A percentile compares a stretch with the other conserved stretches of the same genome.
phyloP scores from a whole-genome alignment of 371 early-diverging fungal species.

The Haplosporangium sp. region DNA sequence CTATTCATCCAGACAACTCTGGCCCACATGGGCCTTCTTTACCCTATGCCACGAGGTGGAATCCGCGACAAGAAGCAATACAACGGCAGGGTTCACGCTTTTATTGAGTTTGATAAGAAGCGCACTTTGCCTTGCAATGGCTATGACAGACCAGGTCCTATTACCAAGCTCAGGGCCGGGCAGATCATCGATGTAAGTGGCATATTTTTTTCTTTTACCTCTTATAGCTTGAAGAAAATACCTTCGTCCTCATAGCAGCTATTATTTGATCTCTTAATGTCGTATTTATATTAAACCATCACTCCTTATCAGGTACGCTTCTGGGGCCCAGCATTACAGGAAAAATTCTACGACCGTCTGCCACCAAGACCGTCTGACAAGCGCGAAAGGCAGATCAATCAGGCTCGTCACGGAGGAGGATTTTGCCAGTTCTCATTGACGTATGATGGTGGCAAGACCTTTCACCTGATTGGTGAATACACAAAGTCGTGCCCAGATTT shows the following conservation, averaged over 20 bases:
- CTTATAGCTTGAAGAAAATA: too few relatives aligned
- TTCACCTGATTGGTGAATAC: slow-evolving; percentile 63
- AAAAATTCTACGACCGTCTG: not conserved
- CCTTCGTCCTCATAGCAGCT: not conserved
- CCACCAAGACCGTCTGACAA: slow-evolving; percentile 4
- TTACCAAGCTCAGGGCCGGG: slow-evolving; percentile 36
- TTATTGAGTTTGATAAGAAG: slow-evolving; percentile 13
- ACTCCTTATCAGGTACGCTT: slow-evolving; percentile 32
- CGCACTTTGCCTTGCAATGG: slow-evolving; percentile 37
- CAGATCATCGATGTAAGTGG: slow-evolving; percentile 29
- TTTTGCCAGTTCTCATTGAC: slow-evolving; percentile 75
- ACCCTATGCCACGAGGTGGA: slow-evolving; percentile 32
- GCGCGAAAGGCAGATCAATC: slow-evolving; percentile 6
- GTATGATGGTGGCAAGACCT: slow-evolving; percentile 69
- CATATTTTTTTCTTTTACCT: not conserved
- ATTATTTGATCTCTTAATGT: not conserved
- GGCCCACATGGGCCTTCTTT: slow-evolving; percentile 36
- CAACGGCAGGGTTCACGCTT: slow-evolving; percentile 30
- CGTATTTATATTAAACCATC: not conserved
- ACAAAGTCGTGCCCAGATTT: slow-evolving; percentile 55
- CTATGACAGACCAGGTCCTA: slow-evolving; percentile 20
- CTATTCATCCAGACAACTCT: not conserved
- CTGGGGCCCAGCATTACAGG: slow-evolving; percentile 33
- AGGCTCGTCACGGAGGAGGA: slow-evolving; percentile 67
- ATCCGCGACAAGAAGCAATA: slow-evolving; percentile 9